phyloP scores from a whole-genome alignment of 306 rosid species.

The Acacia crassicarpa region DNA sequence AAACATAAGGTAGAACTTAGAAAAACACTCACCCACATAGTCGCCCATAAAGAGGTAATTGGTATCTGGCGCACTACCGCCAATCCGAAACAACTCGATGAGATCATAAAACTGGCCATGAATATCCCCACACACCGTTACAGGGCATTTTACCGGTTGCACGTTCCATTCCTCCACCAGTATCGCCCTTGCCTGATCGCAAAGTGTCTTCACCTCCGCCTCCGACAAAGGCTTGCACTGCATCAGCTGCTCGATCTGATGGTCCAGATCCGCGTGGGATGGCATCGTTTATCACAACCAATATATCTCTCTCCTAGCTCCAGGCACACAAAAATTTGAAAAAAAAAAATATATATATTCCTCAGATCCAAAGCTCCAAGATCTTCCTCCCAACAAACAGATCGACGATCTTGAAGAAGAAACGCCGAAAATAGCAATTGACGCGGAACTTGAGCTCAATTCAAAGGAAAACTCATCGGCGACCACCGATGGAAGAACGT shows the following conservation, averaged over 20 bases:
- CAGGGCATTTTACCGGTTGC: conserved; percentile 97
- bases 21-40: conserved; percentile 72
- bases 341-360: background rate
- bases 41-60: conserved; percentile 99
- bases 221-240: conserved; percentile 59
- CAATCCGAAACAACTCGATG: conserved; percentile 88
- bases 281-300: conserved; percentile 39
- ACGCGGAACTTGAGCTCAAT: background rate
- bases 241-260: conserved; percentile 68
- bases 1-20: background rate
- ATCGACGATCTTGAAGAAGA: conserved; percentile 28
- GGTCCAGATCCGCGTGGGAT: conserved; percentile 69
- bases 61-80: conserved; percentile 90
- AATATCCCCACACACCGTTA: conserved; percentile 94
- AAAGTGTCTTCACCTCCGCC: conserved; percentile 56
- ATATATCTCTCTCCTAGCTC: background rate
- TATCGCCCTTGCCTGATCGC: conserved; percentile 77
- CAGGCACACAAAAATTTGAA: background rate
- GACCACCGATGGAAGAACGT: conserved; percentile 10
- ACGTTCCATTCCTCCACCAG: conserved; percentile 99
- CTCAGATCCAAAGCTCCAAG: conserved; percentile 35
- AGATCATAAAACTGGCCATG: conserved; percentile 99
- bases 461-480: background rate
- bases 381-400: background rate
- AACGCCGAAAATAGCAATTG: background rate